phyloP scores from a whole-genome alignment of 23 red algal genomes.

The Rhodosorus marinus region DNA sequence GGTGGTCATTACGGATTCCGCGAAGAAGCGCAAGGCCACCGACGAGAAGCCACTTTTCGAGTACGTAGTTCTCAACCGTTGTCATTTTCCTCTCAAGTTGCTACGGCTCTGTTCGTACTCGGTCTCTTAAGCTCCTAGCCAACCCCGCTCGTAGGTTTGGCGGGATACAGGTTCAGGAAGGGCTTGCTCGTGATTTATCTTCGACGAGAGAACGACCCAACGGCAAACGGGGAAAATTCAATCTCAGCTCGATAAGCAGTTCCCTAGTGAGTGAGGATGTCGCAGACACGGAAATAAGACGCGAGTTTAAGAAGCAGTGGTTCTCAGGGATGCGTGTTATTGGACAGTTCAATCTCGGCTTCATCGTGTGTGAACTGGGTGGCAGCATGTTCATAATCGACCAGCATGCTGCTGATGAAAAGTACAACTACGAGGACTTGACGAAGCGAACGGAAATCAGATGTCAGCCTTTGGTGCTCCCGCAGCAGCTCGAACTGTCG shows the following conservation, averaged over 20 bases:
- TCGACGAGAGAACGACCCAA: neutral
- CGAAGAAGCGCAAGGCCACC: no score
- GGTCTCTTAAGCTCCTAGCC: no score
- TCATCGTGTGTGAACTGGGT: slow-evolving; percentile 35
- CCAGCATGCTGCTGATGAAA: slow-evolving; percentile 94
- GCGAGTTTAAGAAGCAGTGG: slow-evolving; percentile 36
- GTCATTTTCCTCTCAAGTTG: no score
- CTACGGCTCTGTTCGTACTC: no score
- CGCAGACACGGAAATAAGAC: slow-evolving; percentile 35
- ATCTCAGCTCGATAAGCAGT: neutral
- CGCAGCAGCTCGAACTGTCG: slow-evolving; percentile 23
- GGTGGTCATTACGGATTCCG: no score
- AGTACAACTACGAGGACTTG: slow-evolving; percentile 72
- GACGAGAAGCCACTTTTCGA: no score
- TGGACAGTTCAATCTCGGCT: slow-evolving; percentile 88
- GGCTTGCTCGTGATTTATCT: neutral
- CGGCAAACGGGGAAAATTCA: neutral
- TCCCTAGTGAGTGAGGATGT: slow-evolving; percentile 2
- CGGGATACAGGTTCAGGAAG: neutral
- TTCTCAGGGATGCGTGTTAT: slow-evolving; percentile 52
- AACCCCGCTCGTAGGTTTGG: no score
- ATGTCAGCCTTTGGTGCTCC: slow-evolving; percentile 3
- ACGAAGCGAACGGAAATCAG: slow-evolving; percentile 1
- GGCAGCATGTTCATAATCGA: slow-evolving; percentile 77
- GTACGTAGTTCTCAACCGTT: no score